phyloP scores from a whole-genome alignment of 2,329 filamentous ascomycete genomes.

The Colletotrichum filicis region DNA sequence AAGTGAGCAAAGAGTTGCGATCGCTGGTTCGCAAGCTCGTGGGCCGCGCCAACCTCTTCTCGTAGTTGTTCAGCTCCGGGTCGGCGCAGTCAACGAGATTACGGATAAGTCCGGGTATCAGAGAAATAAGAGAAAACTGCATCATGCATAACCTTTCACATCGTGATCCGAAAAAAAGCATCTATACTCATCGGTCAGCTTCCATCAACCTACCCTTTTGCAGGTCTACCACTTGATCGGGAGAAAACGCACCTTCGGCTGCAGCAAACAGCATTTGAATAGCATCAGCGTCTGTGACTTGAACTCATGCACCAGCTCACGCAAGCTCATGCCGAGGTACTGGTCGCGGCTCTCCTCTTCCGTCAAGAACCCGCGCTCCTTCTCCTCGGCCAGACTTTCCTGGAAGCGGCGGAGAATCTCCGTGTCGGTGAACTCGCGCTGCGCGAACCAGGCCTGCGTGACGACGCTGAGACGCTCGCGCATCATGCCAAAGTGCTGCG shows the following conservation, averaged over 20 bases:
- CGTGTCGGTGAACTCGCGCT: constrained; percentile 89
- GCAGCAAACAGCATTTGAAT: constrained; percentile 91
- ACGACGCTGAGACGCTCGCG: constrained; percentile 91
- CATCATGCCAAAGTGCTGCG: constrained; percentile 89
- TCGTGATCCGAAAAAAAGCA: constrained; percentile 98
- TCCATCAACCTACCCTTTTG: neutral
- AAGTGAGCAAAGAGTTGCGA: constrained; percentile 86
- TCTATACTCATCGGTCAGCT: constrained; percentile 62
- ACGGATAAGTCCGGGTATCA: constrained; percentile 92
- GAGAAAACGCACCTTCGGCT: constrained; percentile 79
- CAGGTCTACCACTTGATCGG: neutral
- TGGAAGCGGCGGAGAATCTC: constrained; percentile 93
- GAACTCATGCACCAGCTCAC: constrained; percentile 94
- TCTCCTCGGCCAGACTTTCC: constrained; percentile 82
- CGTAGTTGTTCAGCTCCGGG: constrained; percentile 88
- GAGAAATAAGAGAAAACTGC: constrained; percentile 94
- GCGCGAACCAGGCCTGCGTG: constrained; percentile 95
- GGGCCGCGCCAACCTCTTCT: constrained; percentile 78
- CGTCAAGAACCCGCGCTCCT: constrained; percentile 64
- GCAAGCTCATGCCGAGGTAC: constrained; percentile 87
- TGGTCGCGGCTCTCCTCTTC: constrained; percentile 83
- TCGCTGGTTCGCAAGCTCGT: constrained; percentile 93
- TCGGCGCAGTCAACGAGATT: constrained; percentile 96
- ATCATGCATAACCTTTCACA: constrained; percentile 98
- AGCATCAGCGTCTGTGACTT: constrained; percentile 94